phyloP scores from a whole-genome alignment of 2,329 filamentous ascomycete species.

The Phyllosticta paracitricarpa region DNA sequence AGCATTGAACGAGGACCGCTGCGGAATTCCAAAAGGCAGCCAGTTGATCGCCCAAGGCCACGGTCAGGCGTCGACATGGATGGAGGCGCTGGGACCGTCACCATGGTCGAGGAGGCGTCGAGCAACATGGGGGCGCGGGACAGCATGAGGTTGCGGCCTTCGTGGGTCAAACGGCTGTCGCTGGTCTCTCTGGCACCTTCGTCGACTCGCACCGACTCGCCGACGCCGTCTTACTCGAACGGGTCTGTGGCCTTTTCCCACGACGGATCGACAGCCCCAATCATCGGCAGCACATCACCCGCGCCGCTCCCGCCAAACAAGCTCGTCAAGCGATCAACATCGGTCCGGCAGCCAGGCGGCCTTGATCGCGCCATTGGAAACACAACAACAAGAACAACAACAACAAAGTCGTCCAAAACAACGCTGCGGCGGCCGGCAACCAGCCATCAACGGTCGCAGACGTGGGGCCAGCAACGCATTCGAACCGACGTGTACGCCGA shows the following conservation, averaged over 20 bases:
- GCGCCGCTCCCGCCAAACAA: slow-evolving; percentile 55
- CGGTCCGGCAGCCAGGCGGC: slow-evolving; percentile 40
- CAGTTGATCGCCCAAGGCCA: background rate
- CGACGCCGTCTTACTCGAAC: slow-evolving; percentile 56
- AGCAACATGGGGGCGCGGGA: slow-evolving; percentile 22
- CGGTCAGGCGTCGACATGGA: background rate
- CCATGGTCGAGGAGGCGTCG: slow-evolving; percentile 15
- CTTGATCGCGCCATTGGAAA: slow-evolving; percentile 42
- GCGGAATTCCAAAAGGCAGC: background rate
- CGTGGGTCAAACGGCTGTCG: slow-evolving; percentile 65
- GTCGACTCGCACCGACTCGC: slow-evolving; percentile 55
- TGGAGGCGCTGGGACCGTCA: slow-evolving; percentile 1
- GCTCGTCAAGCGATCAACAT: slow-evolving; percentile 62
- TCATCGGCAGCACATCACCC: slow-evolving; percentile 38
- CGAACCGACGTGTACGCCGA: background rate
- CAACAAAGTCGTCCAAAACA: slow-evolving; percentile 50
- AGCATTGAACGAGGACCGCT: slow-evolving; percentile 6
- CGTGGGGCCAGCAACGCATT: slow-evolving; percentile 47
- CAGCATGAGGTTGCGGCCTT: slow-evolving; percentile 36
- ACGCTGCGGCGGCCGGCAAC: slow-evolving; percentile 65
- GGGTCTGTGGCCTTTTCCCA: slow-evolving; percentile 39
- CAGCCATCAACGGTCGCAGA: slow-evolving; percentile 67
- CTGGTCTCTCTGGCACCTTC: slow-evolving; percentile 55
- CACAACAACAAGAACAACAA: slow-evolving; percentile 44
- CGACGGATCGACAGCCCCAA: slow-evolving; percentile 51